Base-by-base conservation (phyloP, 306 rosid species). In the Prunus campanulata region DNA sequence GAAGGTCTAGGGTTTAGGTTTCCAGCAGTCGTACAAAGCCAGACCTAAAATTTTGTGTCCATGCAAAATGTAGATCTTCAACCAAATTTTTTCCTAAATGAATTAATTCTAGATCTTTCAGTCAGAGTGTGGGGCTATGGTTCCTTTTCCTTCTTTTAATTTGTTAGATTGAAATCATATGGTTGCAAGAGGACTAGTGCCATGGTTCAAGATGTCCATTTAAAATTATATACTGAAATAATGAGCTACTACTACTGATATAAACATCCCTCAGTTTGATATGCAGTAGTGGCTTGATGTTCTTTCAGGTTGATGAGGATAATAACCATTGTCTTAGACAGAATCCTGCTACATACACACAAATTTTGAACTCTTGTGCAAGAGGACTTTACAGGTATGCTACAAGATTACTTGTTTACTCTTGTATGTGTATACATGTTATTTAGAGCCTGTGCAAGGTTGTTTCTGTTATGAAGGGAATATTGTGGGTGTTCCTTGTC, bases 341-440 rank as follows among this genome's bases (percentile, higher is more conserved):
- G 77, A 86, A 80, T 77, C 97, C 98, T 12, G 96, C 96, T 80
- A 77, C 86, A 50, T 94, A 94, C 72, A 84, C 90, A 2, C 93
- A 86, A 70, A 83, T 78, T 83, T 78, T 91, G 74, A 86, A 78
- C 83, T 90, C 90, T 74, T 86, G 97, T 16, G 89, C 97, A 44
- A 85, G 98, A 81, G 94, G 98, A 68, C 79, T 94, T 83, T 88
- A 94, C 87, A 94, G 98, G 98, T 94, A 76, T 74, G 68, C 68
- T 62, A 2, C 12, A 62, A 62, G 44, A 62, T 62, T 62, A 29
- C 13, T 62, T 11, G 12, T 56, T n/a, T 6, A 6, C 61, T 24
- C n/a, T 7, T 55, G 11, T 55, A 35, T 55, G n/a, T n/a, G 62
- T 12, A n/a, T 56, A 9, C 0, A 11, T 56, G 29, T 56, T 62